phyloP scores from a whole-genome alignment of 768 basidiomycete genomes.

The Tephrocybe sp. region DNA sequence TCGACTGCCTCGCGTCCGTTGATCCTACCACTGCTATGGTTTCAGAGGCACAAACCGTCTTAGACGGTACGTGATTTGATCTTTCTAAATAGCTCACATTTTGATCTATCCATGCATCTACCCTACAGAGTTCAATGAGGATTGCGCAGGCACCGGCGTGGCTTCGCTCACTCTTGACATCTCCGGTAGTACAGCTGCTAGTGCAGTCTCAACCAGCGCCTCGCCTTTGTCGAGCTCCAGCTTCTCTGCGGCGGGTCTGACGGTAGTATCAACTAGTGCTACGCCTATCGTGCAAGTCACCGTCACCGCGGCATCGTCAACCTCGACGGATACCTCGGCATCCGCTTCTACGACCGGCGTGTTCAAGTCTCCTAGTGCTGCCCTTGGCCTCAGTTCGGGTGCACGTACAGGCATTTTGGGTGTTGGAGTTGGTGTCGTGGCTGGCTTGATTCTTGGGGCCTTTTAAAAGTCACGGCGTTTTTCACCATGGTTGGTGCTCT shows the following conservation, averaged over 20 bases:
- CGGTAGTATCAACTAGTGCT: not conserved
- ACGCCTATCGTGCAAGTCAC: not conserved
- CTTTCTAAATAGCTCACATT: not conserved
- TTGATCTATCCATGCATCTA: no score
- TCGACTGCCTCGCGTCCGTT: conserved; percentile 24
- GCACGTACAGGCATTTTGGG: not conserved
- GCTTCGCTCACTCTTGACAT: not conserved
- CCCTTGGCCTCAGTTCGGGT: not conserved
- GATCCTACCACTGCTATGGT: conserved; percentile 14
- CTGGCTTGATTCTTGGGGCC: not conserved
- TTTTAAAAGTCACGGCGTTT: not conserved
- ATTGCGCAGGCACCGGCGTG: not conserved
- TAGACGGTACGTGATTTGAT: conserved; percentile 20
- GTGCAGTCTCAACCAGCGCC: not conserved
- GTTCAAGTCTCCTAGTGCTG: not conserved
- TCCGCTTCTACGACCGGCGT: not conserved
- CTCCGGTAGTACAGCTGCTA: not conserved
- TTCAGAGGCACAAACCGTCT: conserved; percentile 19
- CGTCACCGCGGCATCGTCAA: not conserved
- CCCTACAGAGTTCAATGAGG: not conserved
- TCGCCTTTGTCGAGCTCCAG: not conserved
- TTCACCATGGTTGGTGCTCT: no score
- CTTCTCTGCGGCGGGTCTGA: not conserved
- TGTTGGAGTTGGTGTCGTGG: not conserved
- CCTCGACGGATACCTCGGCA: not conserved